phyloP scores from a whole-genome alignment of 2,329 filamentous ascomycete species.

The Rhynchosporium secalis region DNA sequence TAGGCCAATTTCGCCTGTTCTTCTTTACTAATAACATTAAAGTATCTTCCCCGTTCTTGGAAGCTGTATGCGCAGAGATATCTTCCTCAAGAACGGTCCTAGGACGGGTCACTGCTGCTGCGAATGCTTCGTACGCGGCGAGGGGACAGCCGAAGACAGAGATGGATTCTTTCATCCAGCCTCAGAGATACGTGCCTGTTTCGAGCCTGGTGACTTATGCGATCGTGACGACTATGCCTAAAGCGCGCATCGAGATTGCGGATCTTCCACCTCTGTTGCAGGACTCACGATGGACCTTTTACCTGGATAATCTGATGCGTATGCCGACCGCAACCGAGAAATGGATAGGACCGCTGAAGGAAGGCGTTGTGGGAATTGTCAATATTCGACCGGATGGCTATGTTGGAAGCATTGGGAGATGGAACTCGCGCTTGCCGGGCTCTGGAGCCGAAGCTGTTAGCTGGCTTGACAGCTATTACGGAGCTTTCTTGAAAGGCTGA shows the following conservation, averaged over 20 bases:
- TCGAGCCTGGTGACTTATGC: slow-evolving; percentile 70
- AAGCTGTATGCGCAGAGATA: slow-evolving; percentile 57
- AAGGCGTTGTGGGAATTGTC: slow-evolving; percentile 60
- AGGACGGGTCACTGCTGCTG: slow-evolving; percentile 57
- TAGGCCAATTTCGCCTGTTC: slow-evolving; percentile 76
- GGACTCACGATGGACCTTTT: slow-evolving; percentile 69
- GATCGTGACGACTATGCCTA: slow-evolving; percentile 65
- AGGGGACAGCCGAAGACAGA: slow-evolving; percentile 58
- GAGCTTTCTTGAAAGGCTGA: slow-evolving; percentile 43
- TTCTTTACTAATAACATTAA: slow-evolving; percentile 66
- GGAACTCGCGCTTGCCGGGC: slow-evolving; percentile 35
- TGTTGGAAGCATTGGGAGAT: slow-evolving; percentile 60
- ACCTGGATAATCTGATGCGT: slow-evolving; percentile 63
- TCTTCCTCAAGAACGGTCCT: slow-evolving; percentile 55
- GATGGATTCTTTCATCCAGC: slow-evolving; percentile 65
- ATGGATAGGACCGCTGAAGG: slow-evolving; percentile 59
- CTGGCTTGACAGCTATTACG: slow-evolving; percentile 55
- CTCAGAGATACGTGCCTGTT: slow-evolving; percentile 66
- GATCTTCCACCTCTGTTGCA: slow-evolving; percentile 63
- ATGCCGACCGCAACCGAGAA: slow-evolving; percentile 65
- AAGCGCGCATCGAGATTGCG: slow-evolving; percentile 63
- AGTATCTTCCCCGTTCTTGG: slow-evolving; percentile 56
- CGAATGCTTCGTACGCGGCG: slow-evolving; percentile 60
- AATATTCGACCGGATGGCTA: slow-evolving; percentile 75
- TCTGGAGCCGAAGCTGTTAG: slow-evolving; percentile 40